A percentile compares a stretch with the other conserved stretches of the same genome.
phyloP scores from a whole-genome alignment of 2,329 filamentous ascomycete genomes.

The Aspergillus proliferans region DNA sequence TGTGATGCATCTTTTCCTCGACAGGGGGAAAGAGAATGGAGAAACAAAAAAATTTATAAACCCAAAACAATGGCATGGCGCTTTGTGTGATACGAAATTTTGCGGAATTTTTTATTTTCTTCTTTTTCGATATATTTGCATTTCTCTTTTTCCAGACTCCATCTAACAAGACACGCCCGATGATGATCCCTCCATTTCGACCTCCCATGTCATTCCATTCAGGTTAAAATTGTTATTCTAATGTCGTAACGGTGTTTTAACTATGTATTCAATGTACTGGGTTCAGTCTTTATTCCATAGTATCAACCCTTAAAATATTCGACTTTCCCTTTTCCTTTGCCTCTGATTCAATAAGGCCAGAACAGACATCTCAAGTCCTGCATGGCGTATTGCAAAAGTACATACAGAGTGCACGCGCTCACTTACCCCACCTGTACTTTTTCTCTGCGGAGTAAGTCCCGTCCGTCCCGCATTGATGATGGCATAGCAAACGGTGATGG shows the following conservation, averaged over 20 bases:
- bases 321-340: too few species aligned
- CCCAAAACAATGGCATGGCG: slow-evolving; percentile 22
- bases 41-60: slow-evolving; percentile 13
- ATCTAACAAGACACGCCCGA: slow-evolving; percentile 1
- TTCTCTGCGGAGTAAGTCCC: too few species aligned
- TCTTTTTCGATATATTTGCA: slow-evolving; percentile 2
- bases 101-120: slow-evolving; percentile 6
- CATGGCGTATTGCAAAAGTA: too few species aligned
- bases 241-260: slow-evolving; percentile 8
- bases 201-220: slow-evolving; percentile 1
- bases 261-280: background rate
- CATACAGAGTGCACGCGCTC: too few species aligned
- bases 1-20: slow-evolving; percentile 10
- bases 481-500: too few species aligned
- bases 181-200: background rate
- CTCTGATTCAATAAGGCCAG: too few species aligned
- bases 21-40: slow-evolving; percentile 10
- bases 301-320: too few species aligned
- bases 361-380: too few species aligned
- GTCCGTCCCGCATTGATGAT: too few species aligned
- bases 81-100: slow-evolving; percentile 20
- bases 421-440: too few species aligned
- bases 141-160: background rate
- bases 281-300: too few species aligned
- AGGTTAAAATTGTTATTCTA: slow-evolving; percentile 2